These are phyloP conservation scores for Dioszegia aurantiaca DNA, from an alignment of 768 basidiomycete species.

Conservation along the genomic window DNA sequence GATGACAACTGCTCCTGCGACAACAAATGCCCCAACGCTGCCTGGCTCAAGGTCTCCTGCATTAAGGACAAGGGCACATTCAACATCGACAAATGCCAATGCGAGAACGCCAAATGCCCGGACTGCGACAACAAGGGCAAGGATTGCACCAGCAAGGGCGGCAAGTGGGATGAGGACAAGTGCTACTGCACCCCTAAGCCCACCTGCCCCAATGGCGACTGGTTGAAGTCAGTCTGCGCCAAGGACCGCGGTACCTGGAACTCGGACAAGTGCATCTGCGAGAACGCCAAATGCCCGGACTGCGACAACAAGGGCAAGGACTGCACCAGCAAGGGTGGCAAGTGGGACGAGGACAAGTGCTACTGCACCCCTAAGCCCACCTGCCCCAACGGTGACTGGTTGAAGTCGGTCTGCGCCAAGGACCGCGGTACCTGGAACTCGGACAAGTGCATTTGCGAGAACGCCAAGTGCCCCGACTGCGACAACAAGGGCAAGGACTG, in stretches of 20 bases:
- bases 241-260: neutral
- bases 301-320: neutral
- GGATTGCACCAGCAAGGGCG: slow-evolving; percentile 1
- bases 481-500: neutral
- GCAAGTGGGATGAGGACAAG: slow-evolving; percentile 2
- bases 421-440: neutral
- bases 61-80: neutral
- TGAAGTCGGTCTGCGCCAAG: neutral
- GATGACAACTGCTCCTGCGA: slow-evolving; percentile 11
- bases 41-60: neutral
- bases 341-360: slow-evolving; percentile 4
- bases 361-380: slow-evolving; percentile 5
- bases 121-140: neutral
- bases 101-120: slow-evolving; percentile 10
- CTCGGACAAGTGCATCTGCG: slow-evolving; percentile 7
- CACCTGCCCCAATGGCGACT: neutral
- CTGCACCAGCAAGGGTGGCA: neutral
- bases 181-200: slow-evolving; percentile 1
- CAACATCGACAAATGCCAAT: neutral
- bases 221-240: neutral
- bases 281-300: slow-evolving; percentile 6
- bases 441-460: slow-evolving; percentile 1
- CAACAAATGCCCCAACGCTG: slow-evolving; percentile 1
- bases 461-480: neutral
- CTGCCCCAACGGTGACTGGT: neutral